Base-by-base conservation (phyloP, 768 basidiomycete species). In the Lentinula aciculospora region DNA sequence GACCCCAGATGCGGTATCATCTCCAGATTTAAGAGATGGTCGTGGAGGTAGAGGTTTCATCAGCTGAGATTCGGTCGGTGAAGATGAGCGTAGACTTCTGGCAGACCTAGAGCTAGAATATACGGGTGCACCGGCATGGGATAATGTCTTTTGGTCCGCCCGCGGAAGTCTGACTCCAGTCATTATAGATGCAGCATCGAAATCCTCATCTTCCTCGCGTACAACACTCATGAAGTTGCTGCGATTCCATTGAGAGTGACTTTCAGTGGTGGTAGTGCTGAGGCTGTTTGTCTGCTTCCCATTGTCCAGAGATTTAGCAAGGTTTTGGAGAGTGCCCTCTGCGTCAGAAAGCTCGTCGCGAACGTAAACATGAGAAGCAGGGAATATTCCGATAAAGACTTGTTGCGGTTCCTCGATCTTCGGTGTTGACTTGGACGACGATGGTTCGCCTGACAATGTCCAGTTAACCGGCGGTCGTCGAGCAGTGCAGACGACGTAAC, bases 331-430 rank as follows among this genome's bases (percentile, higher is more conserved):
- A 48, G 86, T 82, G 4, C 91, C 92, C 69, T 94, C 91, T 2
- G 93, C 93, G 68, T 94, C 93, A 3, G 89, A 81, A 17, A 94
- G 76, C 64, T 93, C 84, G 68, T 94, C 93, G 32, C 94, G 89
- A 60, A 92, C 76, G 66, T 87, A 85, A 46, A 96, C 88, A 71
- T 94, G 91, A 7, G 90, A 88, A 1, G 89, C 89, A 1, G 94
- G 94, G 66, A 97, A 96, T 58, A 97, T 95, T 54, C 94, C 94
- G 56, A 96, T 92, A 70, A 92, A 91, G 29, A 97, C 92, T 64
- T 92, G 90, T 58, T 92, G 89, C 0, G 84, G 80, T 64, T 91
- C 89, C 67, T 90, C 89, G 3, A 81, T 76, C 64, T 84, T 88
- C 59, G 76, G 67, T 3, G 83, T 75, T 3, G 81, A 71, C 60